Evolutionary conservation across 495 filamentous ascomycete species (phyloP), one percentile per base, ranked within the genome.

Genomic region (Penicillium riverlandense): DNA sequence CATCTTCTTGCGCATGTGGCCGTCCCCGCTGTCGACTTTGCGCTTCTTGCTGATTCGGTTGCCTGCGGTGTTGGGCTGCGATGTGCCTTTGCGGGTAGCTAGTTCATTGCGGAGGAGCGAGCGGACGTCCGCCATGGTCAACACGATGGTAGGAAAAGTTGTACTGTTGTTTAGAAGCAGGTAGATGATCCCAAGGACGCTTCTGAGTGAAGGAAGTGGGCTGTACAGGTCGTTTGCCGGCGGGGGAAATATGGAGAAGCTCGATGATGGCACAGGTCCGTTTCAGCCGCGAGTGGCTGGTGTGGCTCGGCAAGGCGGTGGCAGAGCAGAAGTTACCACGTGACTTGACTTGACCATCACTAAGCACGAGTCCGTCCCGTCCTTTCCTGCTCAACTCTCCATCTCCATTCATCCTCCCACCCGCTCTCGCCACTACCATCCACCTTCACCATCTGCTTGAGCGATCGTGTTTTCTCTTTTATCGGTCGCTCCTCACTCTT

Each of bases 81-180:
- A 55, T 29, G 78, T 74, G 48, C 88, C 82, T 54, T 84, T 79
- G 49, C 88, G 83, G 38, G 82, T 77, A 40, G 79, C 81, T 55
- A 89, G 84, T 65, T 95, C 86, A 59, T 79, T 85, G 52, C 88
- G 83, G 37, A 95, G 78, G 12, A 95, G 74, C 13, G 87, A 79
- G 36, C 89, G 84, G 11, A 90, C 84, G 58, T 95, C 88, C 48
- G 88, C 79, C 89, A 95, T 95, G 41, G 49, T 51, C 37, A 12
- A 16, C 38, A 29, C 7, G 29, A 43, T 22, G 15, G 34, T 35
- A 30, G 14, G 15, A 13, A 16, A 11, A 3, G 32, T 3, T 11
- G 32, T 34, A 12, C 3, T 34, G 34, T 41, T 29, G 33, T 4
- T n/a, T 7, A 27, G 27, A 30, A 5, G 16, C 13, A 31, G 13